phyloP scores from a whole-genome alignment of 345 rosid species.

The Schrenkiella parvula region DNA sequence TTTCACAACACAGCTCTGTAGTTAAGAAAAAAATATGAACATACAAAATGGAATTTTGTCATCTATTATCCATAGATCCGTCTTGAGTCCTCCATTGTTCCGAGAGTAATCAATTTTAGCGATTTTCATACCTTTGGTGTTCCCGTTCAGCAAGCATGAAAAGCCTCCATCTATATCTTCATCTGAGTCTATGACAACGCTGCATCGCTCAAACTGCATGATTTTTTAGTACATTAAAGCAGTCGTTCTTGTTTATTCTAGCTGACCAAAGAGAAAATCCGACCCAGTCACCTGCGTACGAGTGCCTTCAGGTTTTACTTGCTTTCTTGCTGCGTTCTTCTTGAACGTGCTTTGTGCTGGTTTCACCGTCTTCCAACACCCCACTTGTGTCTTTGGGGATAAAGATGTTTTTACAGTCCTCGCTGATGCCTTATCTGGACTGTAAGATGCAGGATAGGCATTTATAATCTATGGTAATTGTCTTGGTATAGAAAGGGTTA shows the following conservation, averaged over 20 bases:
- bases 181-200: constrained; percentile 57
- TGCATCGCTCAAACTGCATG: constrained; percentile 46
- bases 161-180: constrained; percentile 77
- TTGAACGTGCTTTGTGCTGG: constrained; percentile 21
- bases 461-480: background rate
- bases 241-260: background rate
- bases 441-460: constrained; percentile 31
- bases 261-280: background rate
- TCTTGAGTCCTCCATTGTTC: constrained; percentile 1
- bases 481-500: background rate
- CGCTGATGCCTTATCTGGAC: constrained; percentile 38
- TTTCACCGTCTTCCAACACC: constrained; percentile 66
- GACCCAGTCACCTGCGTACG: constrained; percentile 37
- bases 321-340: constrained; percentile 19
- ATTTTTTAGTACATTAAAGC: background rate
- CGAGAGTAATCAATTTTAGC: background rate
- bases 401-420: constrained; percentile 21
- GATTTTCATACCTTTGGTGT: constrained; percentile 47
- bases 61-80: background rate
- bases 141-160: constrained; percentile 58
- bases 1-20: background rate
- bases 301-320: constrained; percentile 34
- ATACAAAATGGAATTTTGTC: background rate
- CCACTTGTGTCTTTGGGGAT: constrained; percentile 45
- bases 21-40: background rate